Evolutionary conservation across 805 yeast species (phyloP).

Genomic region (Pichia rugopelliculosa): DNA sequence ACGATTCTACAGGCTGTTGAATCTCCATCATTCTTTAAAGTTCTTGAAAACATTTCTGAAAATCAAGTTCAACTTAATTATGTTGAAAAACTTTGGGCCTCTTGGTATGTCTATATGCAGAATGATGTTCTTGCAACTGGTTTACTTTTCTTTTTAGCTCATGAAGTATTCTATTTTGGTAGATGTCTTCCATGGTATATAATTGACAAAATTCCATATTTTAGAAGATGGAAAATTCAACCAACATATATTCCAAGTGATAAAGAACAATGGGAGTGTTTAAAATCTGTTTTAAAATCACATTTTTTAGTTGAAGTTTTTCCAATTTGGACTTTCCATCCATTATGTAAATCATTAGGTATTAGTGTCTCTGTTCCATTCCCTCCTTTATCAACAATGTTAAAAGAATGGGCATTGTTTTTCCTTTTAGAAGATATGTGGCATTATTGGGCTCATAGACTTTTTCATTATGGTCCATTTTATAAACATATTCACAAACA

Average conservation of each 20-base stretch:
- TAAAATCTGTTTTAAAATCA: slow-evolving; percentile 48
- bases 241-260: slow-evolving; percentile 44
- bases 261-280: slow-evolving; percentile 56
- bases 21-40: slow-evolving; percentile 27
- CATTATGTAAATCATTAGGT: slow-evolving; percentile 42
- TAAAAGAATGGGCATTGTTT: slow-evolving; percentile 39
- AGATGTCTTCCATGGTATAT: slow-evolving; percentile 54
- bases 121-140: slow-evolving; percentile 55
- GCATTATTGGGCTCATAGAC: slow-evolving; percentile 56
- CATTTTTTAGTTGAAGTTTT: slow-evolving; percentile 53
- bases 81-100: slow-evolving; percentile 45
- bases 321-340: slow-evolving; percentile 60
- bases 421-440: slow-evolving; percentile 50
- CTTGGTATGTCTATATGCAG: slow-evolving; percentile 47
- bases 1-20: slow-evolving; percentile 20
- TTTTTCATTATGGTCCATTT: slow-evolving; percentile 49
- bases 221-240: slow-evolving; percentile 47
- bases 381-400: slow-evolving; percentile 38
- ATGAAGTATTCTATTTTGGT: slow-evolving; percentile 51
- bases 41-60: slow-evolving; percentile 30
- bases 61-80: slow-evolving; percentile 36
- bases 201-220: slow-evolving; percentile 45
- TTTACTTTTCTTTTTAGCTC: slow-evolving; percentile 44
- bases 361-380: slow-evolving; percentile 47
- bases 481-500: slow-evolving; percentile 53